Percentiles rank a stretch among this genome's conserved stretches.
phyloP scores from a whole-genome alignment of 2,329 filamentous ascomycete species.

The Torrubiellomyces zombiae region DNA sequence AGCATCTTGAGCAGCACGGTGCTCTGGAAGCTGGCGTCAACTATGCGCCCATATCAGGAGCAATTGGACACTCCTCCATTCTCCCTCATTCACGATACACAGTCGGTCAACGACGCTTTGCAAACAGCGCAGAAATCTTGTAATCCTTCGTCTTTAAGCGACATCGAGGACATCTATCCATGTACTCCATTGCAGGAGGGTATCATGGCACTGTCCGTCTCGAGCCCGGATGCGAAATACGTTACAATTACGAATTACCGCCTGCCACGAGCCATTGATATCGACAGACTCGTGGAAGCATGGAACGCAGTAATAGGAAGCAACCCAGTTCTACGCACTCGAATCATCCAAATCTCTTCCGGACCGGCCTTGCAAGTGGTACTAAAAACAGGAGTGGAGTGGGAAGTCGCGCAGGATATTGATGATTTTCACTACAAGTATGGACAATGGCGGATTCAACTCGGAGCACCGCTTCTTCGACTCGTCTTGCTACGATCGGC shows the following conservation, averaged over 20 bases:
- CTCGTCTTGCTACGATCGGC: background rate
- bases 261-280: background rate
- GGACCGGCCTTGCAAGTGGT: background rate
- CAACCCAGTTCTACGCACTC: background rate
- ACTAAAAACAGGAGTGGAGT: background rate
- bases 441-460: too few species aligned
- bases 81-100: background rate
- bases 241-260: background rate
- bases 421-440: too few species aligned
- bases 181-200: conserved; percentile 2
- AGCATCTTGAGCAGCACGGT: background rate
- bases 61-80: background rate
- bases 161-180: conserved; percentile 1
- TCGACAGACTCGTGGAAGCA: background rate
- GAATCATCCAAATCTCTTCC: background rate
- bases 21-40: background rate
- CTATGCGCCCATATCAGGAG: background rate
- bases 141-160: background rate
- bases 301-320: background rate
- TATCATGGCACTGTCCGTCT: background rate
- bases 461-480: background rate
- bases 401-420: background rate
- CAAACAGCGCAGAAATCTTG: background rate
- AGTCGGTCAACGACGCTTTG: background rate
- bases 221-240: background rate